Evolutionary conservation across 495 filamentous ascomycete genomes (phyloP).

Genomic region (Thermothielavioides terrestris): DNA sequence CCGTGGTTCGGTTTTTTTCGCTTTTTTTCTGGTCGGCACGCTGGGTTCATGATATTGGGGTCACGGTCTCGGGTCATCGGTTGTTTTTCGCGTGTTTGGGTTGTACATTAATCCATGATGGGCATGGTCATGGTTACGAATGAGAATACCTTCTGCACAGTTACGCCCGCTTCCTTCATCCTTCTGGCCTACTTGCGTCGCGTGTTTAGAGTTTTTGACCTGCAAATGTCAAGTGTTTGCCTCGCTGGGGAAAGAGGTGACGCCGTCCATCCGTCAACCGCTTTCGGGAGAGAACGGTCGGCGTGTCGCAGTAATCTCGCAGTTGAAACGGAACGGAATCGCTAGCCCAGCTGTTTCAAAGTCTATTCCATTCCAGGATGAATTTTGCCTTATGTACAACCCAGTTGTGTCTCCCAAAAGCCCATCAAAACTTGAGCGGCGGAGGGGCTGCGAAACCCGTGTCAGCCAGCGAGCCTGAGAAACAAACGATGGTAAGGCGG

Average conservation of each 20-base stretch:
- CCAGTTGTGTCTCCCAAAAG: neutral
- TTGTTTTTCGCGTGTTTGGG: slow-evolving; percentile 62
- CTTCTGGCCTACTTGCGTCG: neutral
- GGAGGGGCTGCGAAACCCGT: slow-evolving; percentile 31
- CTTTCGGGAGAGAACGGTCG: too few species aligned
- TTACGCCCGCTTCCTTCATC: neutral
- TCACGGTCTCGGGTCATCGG: slow-evolving; percentile 76
- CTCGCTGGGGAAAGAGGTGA: too few species aligned
- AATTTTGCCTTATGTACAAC: slow-evolving; percentile 14
- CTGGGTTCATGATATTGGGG: slow-evolving; percentile 75
- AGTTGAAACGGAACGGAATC: neutral
- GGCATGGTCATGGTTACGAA: slow-evolving; percentile 54
- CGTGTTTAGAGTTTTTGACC: too few species aligned
- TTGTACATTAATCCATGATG: slow-evolving; percentile 87
- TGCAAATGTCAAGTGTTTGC: too few species aligned
- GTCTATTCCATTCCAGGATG: neutral
- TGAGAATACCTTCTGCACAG: slow-evolving; percentile 40
- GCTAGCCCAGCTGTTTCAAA: neutral
- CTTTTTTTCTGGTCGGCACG: slow-evolving; percentile 57
- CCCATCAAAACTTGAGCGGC: slow-evolving; percentile 36
- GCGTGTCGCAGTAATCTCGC: too few species aligned
- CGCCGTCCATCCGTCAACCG: too few species aligned
- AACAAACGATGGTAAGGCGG: neutral
- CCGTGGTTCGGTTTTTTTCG: slow-evolving; percentile 49
- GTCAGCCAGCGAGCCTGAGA: slow-evolving; percentile 1